These are phyloP conservation scores for Erysimum cheiranthoides DNA, from an alignment of 345 rosid genomes.

Conservation along the genomic window DNA sequence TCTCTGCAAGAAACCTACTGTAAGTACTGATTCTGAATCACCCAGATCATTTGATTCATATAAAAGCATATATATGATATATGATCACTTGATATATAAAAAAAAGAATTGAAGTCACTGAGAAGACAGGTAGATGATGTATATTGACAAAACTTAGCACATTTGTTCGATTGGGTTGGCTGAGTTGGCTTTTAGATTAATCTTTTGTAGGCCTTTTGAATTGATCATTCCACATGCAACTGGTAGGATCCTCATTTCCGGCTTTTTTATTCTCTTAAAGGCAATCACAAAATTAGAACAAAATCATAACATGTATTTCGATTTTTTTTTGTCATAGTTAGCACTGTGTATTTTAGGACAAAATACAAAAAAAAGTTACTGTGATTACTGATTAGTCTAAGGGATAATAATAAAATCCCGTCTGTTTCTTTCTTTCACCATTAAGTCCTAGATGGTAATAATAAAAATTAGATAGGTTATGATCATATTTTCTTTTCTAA, in stretches of 20 bases:
- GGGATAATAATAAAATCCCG: too few species aligned
- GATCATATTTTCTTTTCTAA: conserved; percentile 17
- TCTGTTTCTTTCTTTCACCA: background rate
- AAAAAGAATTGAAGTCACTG: conserved; percentile 44
- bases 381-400: conserved; percentile 2
- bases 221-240: conserved; percentile 47
- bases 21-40: conserved; percentile 31
- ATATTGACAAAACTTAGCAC: conserved; percentile 44
- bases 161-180: conserved; percentile 41
- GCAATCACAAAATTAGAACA: conserved; percentile 22
- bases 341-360: conserved; percentile 17
- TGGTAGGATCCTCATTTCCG: conserved; percentile 42
- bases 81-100: conserved; percentile 41
- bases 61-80: conserved; percentile 10
- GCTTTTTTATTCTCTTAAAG: conserved; percentile 42
- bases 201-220: conserved; percentile 43
- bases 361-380: background rate
- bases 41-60: conserved; percentile 47
- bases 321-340: background rate
- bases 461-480: background rate
- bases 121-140: conserved; percentile 46
- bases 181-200: conserved; percentile 46
- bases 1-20: conserved; percentile 40
- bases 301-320: conserved; percentile 6
- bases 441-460: conserved; percentile 11